A percentile compares a stretch with the other conserved stretches of the same genome.
phyloP scores from a whole-genome alignment of 1,284 basidiomycete genomes.

The Polyporus tsugae region DNA sequence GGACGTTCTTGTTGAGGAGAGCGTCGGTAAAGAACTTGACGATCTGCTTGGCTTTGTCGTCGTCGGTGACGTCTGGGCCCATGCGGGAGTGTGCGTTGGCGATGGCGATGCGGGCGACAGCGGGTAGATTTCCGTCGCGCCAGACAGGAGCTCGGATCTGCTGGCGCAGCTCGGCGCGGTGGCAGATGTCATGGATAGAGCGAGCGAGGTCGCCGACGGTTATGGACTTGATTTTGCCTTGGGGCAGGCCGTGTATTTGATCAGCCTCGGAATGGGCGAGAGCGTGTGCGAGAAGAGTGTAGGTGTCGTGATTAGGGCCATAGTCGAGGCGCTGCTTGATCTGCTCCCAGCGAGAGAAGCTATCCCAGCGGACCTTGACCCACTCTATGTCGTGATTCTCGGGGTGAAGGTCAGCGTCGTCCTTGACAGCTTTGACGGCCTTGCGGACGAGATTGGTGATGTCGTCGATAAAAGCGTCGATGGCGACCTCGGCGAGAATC shows the following conservation, averaged over 20 bases:
- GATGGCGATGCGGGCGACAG: neutral
- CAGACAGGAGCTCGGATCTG: neutral
- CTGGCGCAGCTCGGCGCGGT: neutral
- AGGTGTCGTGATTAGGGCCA: neutral
- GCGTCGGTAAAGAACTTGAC: neutral
- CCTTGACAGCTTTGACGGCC: neutral
- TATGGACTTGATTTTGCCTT: neutral
- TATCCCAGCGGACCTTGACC: neutral
- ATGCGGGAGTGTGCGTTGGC: neutral
- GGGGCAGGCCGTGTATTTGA: neutral
- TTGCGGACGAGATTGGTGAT: neutral
- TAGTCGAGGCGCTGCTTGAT: neutral
- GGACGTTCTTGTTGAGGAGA: neutral
- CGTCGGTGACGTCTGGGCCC: neutral
- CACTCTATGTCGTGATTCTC: neutral
- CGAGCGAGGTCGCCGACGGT: neutral
- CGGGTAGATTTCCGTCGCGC: neutral
- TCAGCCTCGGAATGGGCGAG: neutral
- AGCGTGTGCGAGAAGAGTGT: neutral
- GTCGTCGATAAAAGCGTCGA: neutral
- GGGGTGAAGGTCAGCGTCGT: neutral
- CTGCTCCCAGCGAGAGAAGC: neutral
- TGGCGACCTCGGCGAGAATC: neutral
- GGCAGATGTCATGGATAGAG: neutral
- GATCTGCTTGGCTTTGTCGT: neutral